Base-by-base conservation (phyloP, 192 early-diverging fungal genomes). In the Podila epicladia region DNA sequence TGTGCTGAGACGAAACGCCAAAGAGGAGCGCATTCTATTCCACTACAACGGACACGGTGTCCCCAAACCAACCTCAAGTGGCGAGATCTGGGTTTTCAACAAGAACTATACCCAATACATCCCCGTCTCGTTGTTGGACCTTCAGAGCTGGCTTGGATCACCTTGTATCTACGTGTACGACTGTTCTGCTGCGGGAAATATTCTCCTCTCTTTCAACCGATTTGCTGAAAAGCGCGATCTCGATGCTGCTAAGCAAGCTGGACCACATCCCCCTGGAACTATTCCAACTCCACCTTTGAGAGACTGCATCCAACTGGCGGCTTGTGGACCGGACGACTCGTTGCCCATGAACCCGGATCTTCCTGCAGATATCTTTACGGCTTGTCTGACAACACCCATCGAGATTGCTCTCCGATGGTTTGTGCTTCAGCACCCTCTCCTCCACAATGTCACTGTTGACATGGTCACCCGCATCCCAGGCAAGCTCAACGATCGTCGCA, bases 11-110 rank as follows among this genome's bases (percentile, higher is more conserved):
- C 87, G 94, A 26, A 91, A 87, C 71, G 94, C 95, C 51, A 97
- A 97, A 73, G 97, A 97, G 50, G 96, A 97, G 60, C 92, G 98
- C 4, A 90, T 98, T 57, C 82, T 99, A 51, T 98, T 99, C 64
- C 96, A 99, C 74, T 99, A 98, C 88, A 99, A 99, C 68, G 98
- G 98, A 20, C 98, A 98, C 65, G 98, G 98, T 58, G 98, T 99
- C 20, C 98, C 98, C 8, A 93, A 93, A 68, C 97, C 98, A 17
- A 98, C 97, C 15, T 79, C 87, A 17, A 94, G 93, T 69, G 98
- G 98, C 62, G 98, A 99, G 74, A 94, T 98, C 55, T 99, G 98
- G 98, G 97, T 97, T 45, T 99, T 99, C 74, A 98, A 99, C 87
- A 94, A 94, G 75, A 92, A 92, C 66, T 98, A 96, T 88, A 98